Conservation (phyloP, 2,329 filamentous ascomycete genomes). For the Chalara sp. region DNA sequence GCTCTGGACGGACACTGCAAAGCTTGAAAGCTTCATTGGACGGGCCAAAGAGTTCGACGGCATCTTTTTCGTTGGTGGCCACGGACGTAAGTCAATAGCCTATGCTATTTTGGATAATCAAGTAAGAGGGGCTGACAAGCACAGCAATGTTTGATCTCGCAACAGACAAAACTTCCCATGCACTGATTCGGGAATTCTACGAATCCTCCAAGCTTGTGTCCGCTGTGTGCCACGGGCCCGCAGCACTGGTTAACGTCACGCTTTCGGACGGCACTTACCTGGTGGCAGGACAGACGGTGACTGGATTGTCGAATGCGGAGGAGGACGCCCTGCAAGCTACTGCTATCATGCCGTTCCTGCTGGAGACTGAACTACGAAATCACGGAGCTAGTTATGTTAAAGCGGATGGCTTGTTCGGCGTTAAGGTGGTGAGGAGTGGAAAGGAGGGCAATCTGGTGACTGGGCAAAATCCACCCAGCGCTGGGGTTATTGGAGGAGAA, state of each 20-base stretch:
- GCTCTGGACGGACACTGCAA: not conserved
- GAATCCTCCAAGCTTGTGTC: constrained; percentile 52
- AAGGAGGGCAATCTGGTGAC: constrained; percentile 30
- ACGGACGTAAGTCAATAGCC: not conserved
- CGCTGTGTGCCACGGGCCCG: constrained; percentile 62
- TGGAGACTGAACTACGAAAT: constrained; percentile 45
- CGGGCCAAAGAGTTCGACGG: not conserved
- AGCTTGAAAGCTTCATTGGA: not conserved
- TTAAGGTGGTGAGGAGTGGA: constrained; percentile 29
- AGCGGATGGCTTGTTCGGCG: constrained; percentile 35
- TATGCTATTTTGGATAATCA: too few species aligned
- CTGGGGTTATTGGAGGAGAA: constrained; percentile 14
- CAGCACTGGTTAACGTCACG: constrained; percentile 52
- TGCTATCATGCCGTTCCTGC: constrained; percentile 49
- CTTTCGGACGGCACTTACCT: constrained; percentile 43
- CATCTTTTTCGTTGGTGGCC: not conserved
- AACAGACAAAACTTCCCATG: constrained; percentile 44
- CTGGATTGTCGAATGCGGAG: constrained; percentile 51
- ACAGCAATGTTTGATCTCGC: constrained; percentile 60
- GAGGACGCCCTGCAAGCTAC: constrained; percentile 34
- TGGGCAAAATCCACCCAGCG: constrained; percentile 36
- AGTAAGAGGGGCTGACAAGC: too few species aligned
- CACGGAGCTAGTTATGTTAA: constrained; percentile 49
- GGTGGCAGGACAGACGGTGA: constrained; percentile 48
- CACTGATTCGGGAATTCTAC: constrained; percentile 55